Base-by-base conservation (phyloP, 1,284 basidiomycete species). In the Stereum hirsutum region DNA sequence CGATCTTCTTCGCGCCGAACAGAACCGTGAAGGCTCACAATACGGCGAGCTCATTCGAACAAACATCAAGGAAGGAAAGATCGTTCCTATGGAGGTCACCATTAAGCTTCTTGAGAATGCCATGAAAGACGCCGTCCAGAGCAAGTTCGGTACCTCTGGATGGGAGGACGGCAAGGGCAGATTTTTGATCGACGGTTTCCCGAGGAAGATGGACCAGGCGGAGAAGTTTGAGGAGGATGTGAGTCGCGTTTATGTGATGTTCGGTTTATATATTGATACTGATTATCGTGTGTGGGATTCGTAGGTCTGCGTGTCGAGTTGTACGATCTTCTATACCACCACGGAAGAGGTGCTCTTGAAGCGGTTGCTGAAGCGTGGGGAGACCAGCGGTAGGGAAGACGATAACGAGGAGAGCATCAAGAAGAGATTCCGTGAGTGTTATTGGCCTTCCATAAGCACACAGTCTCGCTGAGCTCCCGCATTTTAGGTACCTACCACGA, bases 141-240 rank as follows among this genome's bases (percentile, higher is more conserved):
- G 49, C 26, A 52, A 45, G 41, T 41, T 61, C 2, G 66, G 65
- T 6, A 64, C 69, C 11, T n/a, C n/a, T n/a, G 81, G 77, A 21
- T 95, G 92, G 92, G 60, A 63, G 21, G 68, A 77, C 40, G 89
- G 85, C 32, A 72, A 70, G 46, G 89, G 89, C 31, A 79, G 91
- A 39, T 99, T 99, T 73, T 74, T 99, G 50, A 85, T 99, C 52
- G 96, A 99, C 54, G 96, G 96, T 3, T 99, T 99, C 69, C 96
- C 96, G 36, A 77, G 96, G 48, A 91, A 97, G 73, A 93, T 99
- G 91, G 96, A 99, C 63, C 96, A 99, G 66, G 95, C 95, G 0
- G 53, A 85, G 57, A 84, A 84, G 63, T 99, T 99, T 58, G 96
- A 99, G 58, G 71, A 89, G 57, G 75, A 81, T 39, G 94, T 94